Base-by-base conservation (phyloP, 2,329 filamentous ascomycete species). In the Whalleya microplaca region DNA sequence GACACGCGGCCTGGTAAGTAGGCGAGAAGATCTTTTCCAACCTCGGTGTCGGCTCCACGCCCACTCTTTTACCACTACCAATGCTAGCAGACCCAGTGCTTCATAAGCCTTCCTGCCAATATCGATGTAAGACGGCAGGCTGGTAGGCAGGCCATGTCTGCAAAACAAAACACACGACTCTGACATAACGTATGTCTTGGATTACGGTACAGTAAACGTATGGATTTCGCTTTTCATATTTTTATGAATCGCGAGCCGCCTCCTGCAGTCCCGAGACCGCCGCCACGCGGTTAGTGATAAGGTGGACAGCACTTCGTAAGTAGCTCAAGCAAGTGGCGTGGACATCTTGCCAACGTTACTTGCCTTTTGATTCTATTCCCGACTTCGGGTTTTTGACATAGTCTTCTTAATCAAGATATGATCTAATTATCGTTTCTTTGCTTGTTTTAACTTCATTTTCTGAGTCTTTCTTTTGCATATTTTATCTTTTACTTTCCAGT, bases 1-100 rank as follows among this genome's bases (percentile, higher is more conserved):
- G 58, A 55, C 58, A 58, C 54, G 58, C 58, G 58, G 54, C 54
- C 58, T 51, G 41, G 20, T n/a, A n/a, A n/a, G 27, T 29, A 12
- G 27, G 27, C 27, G 27, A 6, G 44, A 45, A 57, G 51, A 57
- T 55, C 54, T 45, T 57, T 60, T 53, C 58, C 42, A 50, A 44
- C 44, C 51, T 55, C 42, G 43, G 51, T 14, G 21, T 7, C 48
- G 44, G 48, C 55, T 61, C 55, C 55, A 53, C 45, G 55, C 55
- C 54, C 41, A 53, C 51, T 32, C 37, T 55, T 55, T 47, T 21
- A 45, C 10, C 51, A 46, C 32, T 41, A 44, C 41, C 19, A 19
- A 52, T 54, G 47, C 48, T 37, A n/a, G 44, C 29, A 23, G 45
- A 14, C 20, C 45, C 20, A 50, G 20, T 23, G 48, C 51, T 55